phyloP scores from a whole-genome alignment of 106 monocot species.

The Phalaenopsis aphrodite region DNA sequence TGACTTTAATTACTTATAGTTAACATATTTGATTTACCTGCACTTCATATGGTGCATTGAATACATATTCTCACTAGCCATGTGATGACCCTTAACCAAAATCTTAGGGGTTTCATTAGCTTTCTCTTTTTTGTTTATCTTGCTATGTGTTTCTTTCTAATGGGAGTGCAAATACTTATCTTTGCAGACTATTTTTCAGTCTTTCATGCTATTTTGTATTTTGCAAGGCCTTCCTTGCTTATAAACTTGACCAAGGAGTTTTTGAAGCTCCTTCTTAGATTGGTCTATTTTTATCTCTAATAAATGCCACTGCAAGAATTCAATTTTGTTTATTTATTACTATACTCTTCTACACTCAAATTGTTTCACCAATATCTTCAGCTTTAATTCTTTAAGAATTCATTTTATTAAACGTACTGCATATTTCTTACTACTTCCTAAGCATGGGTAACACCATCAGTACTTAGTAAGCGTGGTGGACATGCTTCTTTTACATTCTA shows the following conservation, averaged over 20 bases:
- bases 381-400: too few species aligned
- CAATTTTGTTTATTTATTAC: neutral
- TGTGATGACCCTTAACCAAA: neutral
- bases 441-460: too few species aligned
- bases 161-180: neutral
- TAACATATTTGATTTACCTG: neutral
- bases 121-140: neutral
- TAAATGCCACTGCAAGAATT: neutral
- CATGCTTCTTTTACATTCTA: too few species aligned
- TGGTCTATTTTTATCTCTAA: too few species aligned
- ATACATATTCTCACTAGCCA: neutral
- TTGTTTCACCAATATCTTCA: too few species aligned
- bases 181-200: neutral
- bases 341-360: too few species aligned
- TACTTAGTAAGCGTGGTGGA: too few species aligned
- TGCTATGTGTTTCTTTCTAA: neutral
- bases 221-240: neutral
- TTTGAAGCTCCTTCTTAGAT: too few species aligned
- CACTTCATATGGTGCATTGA: neutral
- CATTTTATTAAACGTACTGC: too few species aligned
- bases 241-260: neutral
- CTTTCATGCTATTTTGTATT: neutral
- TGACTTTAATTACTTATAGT: neutral
- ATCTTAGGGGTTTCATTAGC: neutral
- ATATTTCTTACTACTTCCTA: too few species aligned